Percentiles rank a stretch among this genome's conserved stretches.
These are phyloP conservation scores for Pyrrhoderma noxium DNA, from an alignment of 1,284 basidiomycete genomes.

Conservation along the genomic window DNA sequence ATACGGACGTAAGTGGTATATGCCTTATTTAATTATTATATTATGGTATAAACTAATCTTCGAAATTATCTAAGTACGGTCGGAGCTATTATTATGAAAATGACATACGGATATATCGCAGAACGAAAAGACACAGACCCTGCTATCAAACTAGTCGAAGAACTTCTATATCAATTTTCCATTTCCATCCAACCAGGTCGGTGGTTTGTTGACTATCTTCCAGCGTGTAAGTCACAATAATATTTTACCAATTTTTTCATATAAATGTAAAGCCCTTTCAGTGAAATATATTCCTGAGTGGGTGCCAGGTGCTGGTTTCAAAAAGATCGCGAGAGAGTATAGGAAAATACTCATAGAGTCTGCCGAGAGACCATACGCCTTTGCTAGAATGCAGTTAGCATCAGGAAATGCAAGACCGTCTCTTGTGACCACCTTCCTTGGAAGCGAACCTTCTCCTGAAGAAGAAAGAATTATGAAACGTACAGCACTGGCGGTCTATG, in stretches of 20 bases:
- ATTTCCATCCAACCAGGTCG: conserved; percentile 22
- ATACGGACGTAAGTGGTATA: conserved; percentile 7
- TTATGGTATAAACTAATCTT: background rate
- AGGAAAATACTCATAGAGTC: background rate
- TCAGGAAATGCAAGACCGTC: conserved; percentile 4
- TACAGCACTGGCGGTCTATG: background rate
- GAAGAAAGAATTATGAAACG: background rate
- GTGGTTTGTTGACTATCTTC: conserved; percentile 30
- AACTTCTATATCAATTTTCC: conserved; percentile 20
- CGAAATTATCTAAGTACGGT: conserved; percentile 22
- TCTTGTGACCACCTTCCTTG: background rate
- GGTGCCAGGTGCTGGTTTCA: conserved; percentile 25
- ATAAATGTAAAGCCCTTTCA: background rate
- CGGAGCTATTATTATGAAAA: conserved; percentile 26
- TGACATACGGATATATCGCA: conserved; percentile 30
- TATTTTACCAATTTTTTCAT: background rate
- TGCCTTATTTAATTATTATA: background rate
- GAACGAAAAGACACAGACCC: conserved; percentile 23
- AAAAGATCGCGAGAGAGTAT: conserved; percentile 20
- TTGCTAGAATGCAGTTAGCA: background rate
- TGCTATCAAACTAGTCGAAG: conserved; percentile 22
- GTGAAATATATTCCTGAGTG: conserved; percentile 9
- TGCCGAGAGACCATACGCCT: background rate
- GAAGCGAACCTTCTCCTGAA: background rate
- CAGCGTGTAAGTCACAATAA: conserved; percentile 22